Base-by-base conservation (phyloP, 2,329 filamentous ascomycete genomes). In the Diplodia seriata region DNA sequence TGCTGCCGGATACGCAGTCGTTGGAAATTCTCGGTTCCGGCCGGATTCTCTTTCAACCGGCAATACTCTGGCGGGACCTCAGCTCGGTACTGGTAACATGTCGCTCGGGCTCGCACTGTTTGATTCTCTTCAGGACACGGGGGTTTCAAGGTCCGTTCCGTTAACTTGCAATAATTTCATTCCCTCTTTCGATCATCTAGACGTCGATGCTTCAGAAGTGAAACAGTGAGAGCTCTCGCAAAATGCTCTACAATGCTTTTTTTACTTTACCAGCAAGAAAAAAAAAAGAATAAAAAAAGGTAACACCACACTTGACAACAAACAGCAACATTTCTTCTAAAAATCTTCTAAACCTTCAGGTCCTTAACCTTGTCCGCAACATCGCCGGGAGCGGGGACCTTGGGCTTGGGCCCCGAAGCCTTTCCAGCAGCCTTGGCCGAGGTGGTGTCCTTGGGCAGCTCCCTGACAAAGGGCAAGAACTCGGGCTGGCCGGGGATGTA, bases 401-500 rank as follows among this genome's bases (percentile, higher is more conserved):
- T 69, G n/a, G 66, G 69, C 50, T 67, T 67, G 18, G 68, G 38
- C 23, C 38, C 57, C 12, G 75, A 18, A 75, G 77, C 56, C 73
- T 73, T 49, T 72, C 73, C 71, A 69, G 77, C 75, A 72, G 78
- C 72, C 65, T 71, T 71, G 12, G 57, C 47, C 36, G 64, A 70
- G 15, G 70, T 70, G 49, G 68, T 62, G 54, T 69, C 70, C 69
- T 69, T 69, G 49, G 70, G 70, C 61, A 71, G 64, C 36, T 97
- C 94, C 82, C 93, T 95, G 66, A 89, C 88, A 77, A 91, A 99
- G 1, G 92, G 91, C 70, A 99, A 85, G 80, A 97, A 97, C 61
- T 94, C 93, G 1, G 93, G 93, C 50, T 92, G 85, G 40, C 94
- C 94, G 1, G 94, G 93, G 63, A 98, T 90, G 79, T 96, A 98